Evolutionary conservation across 2,329 filamentous ascomycete species (phyloP).

Genomic region (Xylaria sp.): DNA sequence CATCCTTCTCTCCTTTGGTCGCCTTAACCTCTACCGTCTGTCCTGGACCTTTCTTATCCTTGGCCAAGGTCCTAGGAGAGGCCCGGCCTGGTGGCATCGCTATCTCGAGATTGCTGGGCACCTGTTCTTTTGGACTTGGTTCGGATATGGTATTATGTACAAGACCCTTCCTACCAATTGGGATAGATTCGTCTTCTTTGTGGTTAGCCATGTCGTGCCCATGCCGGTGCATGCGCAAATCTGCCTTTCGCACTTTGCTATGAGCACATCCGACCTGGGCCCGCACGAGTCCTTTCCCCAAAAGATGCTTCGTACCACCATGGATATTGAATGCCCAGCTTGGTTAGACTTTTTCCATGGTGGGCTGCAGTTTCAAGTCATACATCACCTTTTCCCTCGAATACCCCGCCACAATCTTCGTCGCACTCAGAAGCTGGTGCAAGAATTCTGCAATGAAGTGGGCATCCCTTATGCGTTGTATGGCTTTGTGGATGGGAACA

Average conservation of each 20-base stretch:
- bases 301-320: constrained; percentile 90
- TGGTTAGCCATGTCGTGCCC: constrained; percentile 83
- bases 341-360: constrained; percentile 80
- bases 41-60: constrained; percentile 82
- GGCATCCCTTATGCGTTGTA: constrained; percentile 87
- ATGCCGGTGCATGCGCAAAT: constrained; percentile 90
- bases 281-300: constrained; percentile 88
- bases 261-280: constrained; percentile 89
- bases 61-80: constrained; percentile 76
- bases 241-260: constrained; percentile 90
- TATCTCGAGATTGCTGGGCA: constrained; percentile 83
- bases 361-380: constrained; percentile 77
- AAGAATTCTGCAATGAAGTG: constrained; percentile 79
- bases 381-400: constrained; percentile 76
- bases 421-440: constrained; percentile 67
- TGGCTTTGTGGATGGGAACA: constrained; percentile 86
- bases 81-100: constrained; percentile 84
- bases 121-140: constrained; percentile 86
- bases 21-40: constrained; percentile 87
- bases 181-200: constrained; percentile 77
- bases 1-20: constrained; percentile 79
- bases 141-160: constrained; percentile 84
- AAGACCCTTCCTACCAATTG: constrained; percentile 74
- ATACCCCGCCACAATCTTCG: constrained; percentile 76
- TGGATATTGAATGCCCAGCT: constrained; percentile 78